Percentiles rank a stretch among this genome's conserved stretches.
These are phyloP conservation scores for Mortierella hygrophila DNA, from an alignment of 192 early-diverging fungal species.

Conservation along the genomic window DNA sequence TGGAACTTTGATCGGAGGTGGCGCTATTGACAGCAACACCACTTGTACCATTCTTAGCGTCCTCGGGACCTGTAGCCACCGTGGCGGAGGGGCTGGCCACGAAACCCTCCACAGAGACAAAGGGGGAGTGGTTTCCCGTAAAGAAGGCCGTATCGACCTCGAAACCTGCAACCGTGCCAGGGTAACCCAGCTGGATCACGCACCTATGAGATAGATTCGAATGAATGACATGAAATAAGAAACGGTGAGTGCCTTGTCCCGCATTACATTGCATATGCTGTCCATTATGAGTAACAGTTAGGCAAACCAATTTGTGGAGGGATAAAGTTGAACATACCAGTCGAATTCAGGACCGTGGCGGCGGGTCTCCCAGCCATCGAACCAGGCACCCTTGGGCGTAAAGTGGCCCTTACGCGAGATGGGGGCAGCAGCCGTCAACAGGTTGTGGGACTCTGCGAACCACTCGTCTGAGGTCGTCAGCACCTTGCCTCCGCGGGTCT, in stretches of 20 bases:
- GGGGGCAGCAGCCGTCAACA: constrained; percentile 80
- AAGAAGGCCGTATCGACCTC: constrained; percentile 93
- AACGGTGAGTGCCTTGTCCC: not conserved
- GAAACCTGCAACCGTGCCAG: constrained; percentile 84
- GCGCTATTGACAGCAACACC: not conserved
- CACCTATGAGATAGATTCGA: constrained; percentile 28
- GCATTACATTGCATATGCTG: not conserved
- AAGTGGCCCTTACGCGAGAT: constrained; percentile 70
- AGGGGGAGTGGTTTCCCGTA: constrained; percentile 92
- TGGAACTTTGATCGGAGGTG: constrained; percentile 6
- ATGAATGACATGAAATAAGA: too few species aligned
- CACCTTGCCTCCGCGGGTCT: constrained; percentile 76
- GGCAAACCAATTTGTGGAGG: not conserved
- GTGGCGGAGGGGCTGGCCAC: not conserved
- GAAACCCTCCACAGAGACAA: constrained; percentile 83
- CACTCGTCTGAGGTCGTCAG: constrained; percentile 92
- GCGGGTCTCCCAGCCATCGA: constrained; percentile 95
- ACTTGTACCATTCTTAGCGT: not conserved
- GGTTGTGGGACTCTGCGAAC: constrained; percentile 86
- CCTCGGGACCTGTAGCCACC: not conserved
- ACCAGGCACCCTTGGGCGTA: constrained; percentile 79
- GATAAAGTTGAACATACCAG: constrained; percentile 63
- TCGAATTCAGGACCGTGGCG: constrained; percentile 90
- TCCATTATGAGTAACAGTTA: too few species aligned
- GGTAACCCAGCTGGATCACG: constrained; percentile 87